These are phyloP conservation scores for Camelina laxa DNA, from an alignment of 345 rosid genomes.

Conservation along the genomic window DNA sequence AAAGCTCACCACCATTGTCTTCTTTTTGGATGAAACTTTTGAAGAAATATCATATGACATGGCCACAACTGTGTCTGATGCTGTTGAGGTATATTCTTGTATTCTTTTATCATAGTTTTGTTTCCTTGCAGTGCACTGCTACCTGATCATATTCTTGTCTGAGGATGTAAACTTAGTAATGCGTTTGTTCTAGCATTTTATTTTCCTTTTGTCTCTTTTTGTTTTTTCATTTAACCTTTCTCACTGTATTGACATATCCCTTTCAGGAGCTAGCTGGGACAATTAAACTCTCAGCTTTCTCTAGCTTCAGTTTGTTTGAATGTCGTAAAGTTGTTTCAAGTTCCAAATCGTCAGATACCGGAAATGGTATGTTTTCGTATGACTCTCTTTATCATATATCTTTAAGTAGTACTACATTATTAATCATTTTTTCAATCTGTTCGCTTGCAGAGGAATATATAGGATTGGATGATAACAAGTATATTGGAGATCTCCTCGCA, in stretches of 20 bases:
- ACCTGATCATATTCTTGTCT: conserved; percentile 1
- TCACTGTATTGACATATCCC: conserved; percentile 28
- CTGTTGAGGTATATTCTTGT: conserved; percentile 77
- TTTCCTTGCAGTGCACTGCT: conserved; percentile 19
- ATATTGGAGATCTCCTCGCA: conserved; percentile 87
- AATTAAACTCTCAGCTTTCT: conserved; percentile 83
- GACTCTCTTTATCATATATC: conserved; percentile 15
- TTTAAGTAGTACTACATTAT: conserved; percentile 24
- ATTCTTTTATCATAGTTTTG: neutral
- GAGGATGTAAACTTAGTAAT: neutral
- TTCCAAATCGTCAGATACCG: conserved; percentile 87
- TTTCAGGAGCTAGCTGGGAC: conserved; percentile 94
- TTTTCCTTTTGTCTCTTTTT: conserved; percentile 17
- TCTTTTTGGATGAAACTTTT: conserved; percentile 95
- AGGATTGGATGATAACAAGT: conserved; percentile 96
- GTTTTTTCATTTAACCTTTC: conserved; percentile 9
- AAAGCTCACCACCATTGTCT: conserved; percentile 93
- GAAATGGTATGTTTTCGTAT: conserved; percentile 64
- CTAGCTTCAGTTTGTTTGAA: conserved; percentile 95
- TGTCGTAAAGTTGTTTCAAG: conserved; percentile 93
- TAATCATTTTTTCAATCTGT: conserved; percentile 35
- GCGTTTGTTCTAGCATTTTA: conserved; percentile 11
- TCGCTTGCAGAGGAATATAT: conserved; percentile 80
- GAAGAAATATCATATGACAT: conserved; percentile 97
- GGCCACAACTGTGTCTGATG: conserved; percentile 94